A percentile compares a stretch with the other conserved stretches of the same genome.
Evolutionary conservation across 2,329 filamentous ascomycete species (phyloP).

Genomic region (Spiromastix sp.): DNA sequence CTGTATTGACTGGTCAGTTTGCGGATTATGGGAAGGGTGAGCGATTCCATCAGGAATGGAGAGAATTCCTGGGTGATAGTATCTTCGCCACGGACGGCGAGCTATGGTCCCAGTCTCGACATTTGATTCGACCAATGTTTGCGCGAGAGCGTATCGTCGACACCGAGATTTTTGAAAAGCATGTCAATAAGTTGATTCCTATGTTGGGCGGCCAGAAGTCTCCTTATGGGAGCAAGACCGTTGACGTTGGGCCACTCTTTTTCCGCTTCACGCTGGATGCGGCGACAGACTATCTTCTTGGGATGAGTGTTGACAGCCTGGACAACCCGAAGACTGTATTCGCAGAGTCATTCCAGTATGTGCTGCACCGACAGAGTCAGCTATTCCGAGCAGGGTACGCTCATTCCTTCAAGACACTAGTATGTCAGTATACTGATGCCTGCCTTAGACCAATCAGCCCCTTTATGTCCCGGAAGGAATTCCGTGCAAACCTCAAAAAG

Average conservation of each 20-base stretch:
- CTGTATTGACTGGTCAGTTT: slow-evolving; percentile 80
- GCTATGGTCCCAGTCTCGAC: slow-evolving; percentile 70
- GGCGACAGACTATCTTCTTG: slow-evolving; percentile 76
- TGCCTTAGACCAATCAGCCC: slow-evolving; percentile 50
- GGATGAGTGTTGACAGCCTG: slow-evolving; percentile 56
- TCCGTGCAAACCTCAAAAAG: slow-evolving; percentile 52
- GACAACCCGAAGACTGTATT: slow-evolving; percentile 58
- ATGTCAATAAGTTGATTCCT: slow-evolving; percentile 61
- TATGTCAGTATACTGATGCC: no score
- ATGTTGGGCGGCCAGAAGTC: slow-evolving; percentile 46
- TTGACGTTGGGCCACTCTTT: slow-evolving; percentile 69
- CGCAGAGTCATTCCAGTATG: slow-evolving; percentile 70
- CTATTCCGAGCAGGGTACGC: slow-evolving; percentile 52
- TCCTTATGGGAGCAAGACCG: slow-evolving; percentile 28
- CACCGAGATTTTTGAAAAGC: slow-evolving; percentile 69
- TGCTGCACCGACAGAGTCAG: slow-evolving; percentile 63
- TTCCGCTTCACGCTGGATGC: slow-evolving; percentile 77
- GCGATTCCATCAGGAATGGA: slow-evolving; percentile 63
- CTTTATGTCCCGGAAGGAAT: slow-evolving; percentile 54
- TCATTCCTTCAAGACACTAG: not conserved
- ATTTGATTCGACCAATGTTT: slow-evolving; percentile 80
- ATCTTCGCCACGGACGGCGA: slow-evolving; percentile 74
- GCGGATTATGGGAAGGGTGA: slow-evolving; percentile 72
- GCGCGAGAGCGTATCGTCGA: slow-evolving; percentile 76
- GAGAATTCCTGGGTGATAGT: slow-evolving; percentile 71